Percentiles rank a stretch among this genome's conserved stretches.
These are phyloP conservation scores for Bonia amplexicaulis DNA, from an alignment of 176 grass and related monocot species.

Conservation along the genomic window DNA sequence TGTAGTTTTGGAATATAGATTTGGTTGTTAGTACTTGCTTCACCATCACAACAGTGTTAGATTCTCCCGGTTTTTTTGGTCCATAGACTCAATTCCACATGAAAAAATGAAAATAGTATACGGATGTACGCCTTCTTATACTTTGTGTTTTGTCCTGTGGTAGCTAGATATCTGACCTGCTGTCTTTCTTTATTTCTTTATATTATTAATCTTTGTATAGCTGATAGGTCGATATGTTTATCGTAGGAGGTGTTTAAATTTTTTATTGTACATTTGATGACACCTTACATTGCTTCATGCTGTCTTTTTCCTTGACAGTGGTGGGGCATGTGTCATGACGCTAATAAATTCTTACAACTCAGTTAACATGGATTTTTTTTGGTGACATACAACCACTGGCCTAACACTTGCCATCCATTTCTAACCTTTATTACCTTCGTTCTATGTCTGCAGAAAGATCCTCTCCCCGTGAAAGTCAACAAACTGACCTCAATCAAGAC, in stretches of 20 bases:
- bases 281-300: background rate
- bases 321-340: background rate
- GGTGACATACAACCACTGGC: background rate
- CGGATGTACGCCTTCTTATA: background rate
- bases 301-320: background rate
- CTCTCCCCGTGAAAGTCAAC: conserved; percentile 73
- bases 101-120: no score
- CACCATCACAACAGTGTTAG: background rate
- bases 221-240: background rate
- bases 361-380: background rate
- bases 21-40: background rate
- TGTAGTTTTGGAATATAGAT: background rate
- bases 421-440: background rate
- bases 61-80: background rate
- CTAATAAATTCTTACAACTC: background rate
- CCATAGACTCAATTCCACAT: background rate
- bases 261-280: background rate
- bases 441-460: conserved; percentile 55
- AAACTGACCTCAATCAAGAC: conserved; percentile 91
- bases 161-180: background rate
- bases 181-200: background rate
- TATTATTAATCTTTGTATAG: background rate
- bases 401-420: background rate
- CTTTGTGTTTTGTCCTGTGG: background rate
- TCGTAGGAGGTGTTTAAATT: background rate